Conservation (phyloP, 805 yeast species). For the Metschnikowia arizonensis region DNA sequence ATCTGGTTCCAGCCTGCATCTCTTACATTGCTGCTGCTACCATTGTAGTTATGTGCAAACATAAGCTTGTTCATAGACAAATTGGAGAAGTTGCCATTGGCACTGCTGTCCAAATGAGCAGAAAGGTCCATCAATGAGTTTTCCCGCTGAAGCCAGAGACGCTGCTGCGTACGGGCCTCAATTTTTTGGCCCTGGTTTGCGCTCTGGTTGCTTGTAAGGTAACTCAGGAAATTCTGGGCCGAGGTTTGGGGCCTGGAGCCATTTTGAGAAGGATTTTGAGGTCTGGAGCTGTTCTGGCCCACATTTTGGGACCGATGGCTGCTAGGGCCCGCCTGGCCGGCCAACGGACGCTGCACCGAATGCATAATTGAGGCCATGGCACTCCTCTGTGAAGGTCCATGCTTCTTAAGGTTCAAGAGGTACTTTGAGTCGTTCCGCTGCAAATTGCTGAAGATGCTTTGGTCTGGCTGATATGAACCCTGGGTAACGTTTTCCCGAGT, state of each 20-base stretch:
- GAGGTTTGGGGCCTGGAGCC: not conserved
- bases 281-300: not conserved
- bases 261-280: not conserved
- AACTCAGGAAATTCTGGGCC: conserved; percentile 31
- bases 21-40: conserved; percentile 16
- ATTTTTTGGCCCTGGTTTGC: conserved; percentile 8
- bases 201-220: conserved; percentile 20
- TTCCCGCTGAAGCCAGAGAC: conserved; percentile 79
- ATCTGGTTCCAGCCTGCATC: conserved; percentile 8
- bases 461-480: conserved; percentile 41
- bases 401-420: conserved; percentile 23
- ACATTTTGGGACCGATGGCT: not conserved
- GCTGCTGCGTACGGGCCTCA: conserved; percentile 77
- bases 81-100: conserved; percentile 35
- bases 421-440: conserved; percentile 39
- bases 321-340: not conserved
- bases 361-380: not conserved
- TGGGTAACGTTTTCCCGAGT: conserved; percentile 31
- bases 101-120: conserved; percentile 25
- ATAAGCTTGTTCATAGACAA: conserved; percentile 37
- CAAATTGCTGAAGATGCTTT: conserved; percentile 39
- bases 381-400: conserved; percentile 5
- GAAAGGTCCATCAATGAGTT: conserved; percentile 61
- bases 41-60: conserved; percentile 32
- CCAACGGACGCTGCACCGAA: conserved; percentile 1